Conservation (phyloP, 352 stramenopile genomes). For the Globisporangium parvum region DNA sequence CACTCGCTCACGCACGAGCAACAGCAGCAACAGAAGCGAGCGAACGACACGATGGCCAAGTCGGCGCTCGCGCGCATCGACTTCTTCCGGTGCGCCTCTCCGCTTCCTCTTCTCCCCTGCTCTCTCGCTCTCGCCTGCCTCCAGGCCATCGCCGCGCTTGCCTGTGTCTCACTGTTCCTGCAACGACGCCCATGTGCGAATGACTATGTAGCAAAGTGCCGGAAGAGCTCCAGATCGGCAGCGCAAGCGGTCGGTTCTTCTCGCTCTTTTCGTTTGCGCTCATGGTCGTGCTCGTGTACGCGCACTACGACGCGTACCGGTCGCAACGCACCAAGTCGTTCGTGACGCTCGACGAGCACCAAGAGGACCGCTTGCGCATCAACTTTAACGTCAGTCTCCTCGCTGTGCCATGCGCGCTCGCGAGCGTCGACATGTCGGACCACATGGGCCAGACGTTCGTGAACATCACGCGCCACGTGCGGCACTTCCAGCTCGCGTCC, state of each 20-base stretch:
- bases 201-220: conserved; percentile 53
- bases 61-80: conserved; percentile 13
- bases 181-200: background rate
- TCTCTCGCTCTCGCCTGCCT: background rate
- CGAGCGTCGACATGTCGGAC: conserved; percentile 76
- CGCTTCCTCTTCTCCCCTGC: background rate
- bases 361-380: conserved; percentile 76
- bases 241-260: conserved; percentile 53
- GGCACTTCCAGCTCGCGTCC: conserved; percentile 56
- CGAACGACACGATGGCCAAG: conserved; percentile 1
- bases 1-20: background rate
- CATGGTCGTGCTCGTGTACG: conserved; percentile 49
- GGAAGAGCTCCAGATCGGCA: conserved; percentile 69
- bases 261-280: conserved; percentile 53
- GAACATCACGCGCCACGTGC: conserved; percentile 79
- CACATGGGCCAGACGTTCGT: conserved; percentile 70
- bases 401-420: conserved; percentile 58
- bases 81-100: conserved; percentile 12
- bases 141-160: too few relatives aligned
- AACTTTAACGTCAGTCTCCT: conserved; percentile 85
- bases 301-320: conserved; percentile 53
- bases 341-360: conserved; percentile 66
- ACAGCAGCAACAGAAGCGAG: background rate
- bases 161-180: too few relatives aligned
- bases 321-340: conserved; percentile 37